Conservation (phyloP, 257 asterid genomes). For the Jacaranda copaia region DNA sequence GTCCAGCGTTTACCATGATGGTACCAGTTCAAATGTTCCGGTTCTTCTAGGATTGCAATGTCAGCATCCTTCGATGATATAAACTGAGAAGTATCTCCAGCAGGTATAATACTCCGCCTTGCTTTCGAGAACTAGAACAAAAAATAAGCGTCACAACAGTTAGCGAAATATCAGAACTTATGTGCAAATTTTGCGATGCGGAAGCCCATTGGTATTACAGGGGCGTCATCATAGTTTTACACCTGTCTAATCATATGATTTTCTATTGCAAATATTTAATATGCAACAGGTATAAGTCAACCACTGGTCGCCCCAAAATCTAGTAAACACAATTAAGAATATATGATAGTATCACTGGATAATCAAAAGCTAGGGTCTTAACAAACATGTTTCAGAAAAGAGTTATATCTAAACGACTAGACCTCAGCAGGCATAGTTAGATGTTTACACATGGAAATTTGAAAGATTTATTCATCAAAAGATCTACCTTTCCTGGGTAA, state of each 20-base stretch:
- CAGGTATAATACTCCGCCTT: slow-evolving; percentile 94
- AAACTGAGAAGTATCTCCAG: slow-evolving; percentile 94
- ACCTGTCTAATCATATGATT: neutral
- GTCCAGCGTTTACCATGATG: slow-evolving; percentile 99
- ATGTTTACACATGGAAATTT: slow-evolving; percentile 7
- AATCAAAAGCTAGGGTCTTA: slow-evolving; percentile 25
- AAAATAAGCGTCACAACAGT: slow-evolving; percentile 18
- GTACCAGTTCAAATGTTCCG: slow-evolving; percentile 98
- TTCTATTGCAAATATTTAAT: neutral
- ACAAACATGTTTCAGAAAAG: slow-evolving; percentile 5
- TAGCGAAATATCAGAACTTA: slow-evolving; percentile 25
- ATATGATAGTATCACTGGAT: slow-evolving; percentile 1
- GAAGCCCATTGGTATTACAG: neutral
- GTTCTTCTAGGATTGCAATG: slow-evolving; percentile 97
- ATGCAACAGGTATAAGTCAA: slow-evolving; percentile 1
- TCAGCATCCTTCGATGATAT: slow-evolving; percentile 94
- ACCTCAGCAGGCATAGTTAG: slow-evolving; percentile 8
- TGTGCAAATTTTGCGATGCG: slow-evolving; percentile 24
- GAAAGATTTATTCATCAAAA: slow-evolving; percentile 11
- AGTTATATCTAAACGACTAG: neutral
- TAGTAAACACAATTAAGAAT: neutral
- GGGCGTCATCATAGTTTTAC: neutral
- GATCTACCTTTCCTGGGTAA: slow-evolving; percentile 94
- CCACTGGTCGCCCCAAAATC: neutral
- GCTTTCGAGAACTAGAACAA: slow-evolving; percentile 72